Conservation (phyloP, 2,329 filamentous ascomycete genomes). For the Thielaviopsis populi region DNA sequence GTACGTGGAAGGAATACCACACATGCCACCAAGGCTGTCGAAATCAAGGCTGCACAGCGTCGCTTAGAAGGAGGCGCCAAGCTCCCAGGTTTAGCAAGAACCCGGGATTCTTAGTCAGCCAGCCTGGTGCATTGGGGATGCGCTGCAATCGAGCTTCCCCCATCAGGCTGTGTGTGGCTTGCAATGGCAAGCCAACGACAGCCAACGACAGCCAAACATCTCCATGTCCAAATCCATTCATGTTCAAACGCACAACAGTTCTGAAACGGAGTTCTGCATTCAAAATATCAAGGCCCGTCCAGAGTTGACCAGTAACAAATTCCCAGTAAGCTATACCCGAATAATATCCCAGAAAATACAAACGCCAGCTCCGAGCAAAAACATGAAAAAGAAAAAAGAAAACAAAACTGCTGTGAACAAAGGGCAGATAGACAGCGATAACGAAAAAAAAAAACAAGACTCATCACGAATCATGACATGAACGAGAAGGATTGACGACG, state of each 20-base stretch:
- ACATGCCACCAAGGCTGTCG: slow-evolving; percentile 5
- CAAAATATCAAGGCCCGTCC: not conserved
- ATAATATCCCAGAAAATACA: not conserved
- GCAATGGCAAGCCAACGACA: no score
- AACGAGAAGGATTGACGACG: not conserved
- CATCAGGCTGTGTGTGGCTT: not conserved
- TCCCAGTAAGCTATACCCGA: not conserved
- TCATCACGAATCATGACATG: not conserved
- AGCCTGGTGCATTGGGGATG: not conserved
- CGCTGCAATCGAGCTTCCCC: not conserved
- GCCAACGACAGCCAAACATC: not conserved
- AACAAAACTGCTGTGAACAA: not conserved
- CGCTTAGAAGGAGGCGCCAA: not conserved
- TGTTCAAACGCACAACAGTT: not conserved
- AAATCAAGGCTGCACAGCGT: slow-evolving; percentile 13
- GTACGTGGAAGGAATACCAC: slow-evolving; percentile 13
- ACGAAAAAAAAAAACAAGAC: not conserved
- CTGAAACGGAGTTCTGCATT: not conserved
- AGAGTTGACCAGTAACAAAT: not conserved
- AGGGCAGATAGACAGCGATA: not conserved
- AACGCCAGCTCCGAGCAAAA: not conserved
- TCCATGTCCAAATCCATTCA: not conserved
- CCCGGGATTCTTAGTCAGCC: slow-evolving; percentile 12
- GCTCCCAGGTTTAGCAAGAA: not conserved
- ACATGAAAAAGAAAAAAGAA: not conserved